Evolutionary conservation across 2,329 filamentous ascomycete genomes (phyloP), one percentile per base, ranked within the genome.

Genomic region (Trichoderma aggressivum): DNA sequence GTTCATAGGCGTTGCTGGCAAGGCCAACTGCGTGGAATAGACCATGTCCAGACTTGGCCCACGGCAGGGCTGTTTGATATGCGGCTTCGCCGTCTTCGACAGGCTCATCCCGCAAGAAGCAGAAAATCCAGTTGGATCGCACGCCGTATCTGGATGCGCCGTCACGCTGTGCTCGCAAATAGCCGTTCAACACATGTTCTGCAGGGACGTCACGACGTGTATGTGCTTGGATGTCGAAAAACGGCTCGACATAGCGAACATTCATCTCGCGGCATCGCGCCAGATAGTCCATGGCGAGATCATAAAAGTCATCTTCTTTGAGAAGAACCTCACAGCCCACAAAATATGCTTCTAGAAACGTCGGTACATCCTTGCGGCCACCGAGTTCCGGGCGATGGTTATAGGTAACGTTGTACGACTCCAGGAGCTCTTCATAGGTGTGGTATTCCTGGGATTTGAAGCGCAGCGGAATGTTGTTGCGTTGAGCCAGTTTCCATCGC

Each of bases 151-250:
- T 86, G 39, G 78, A 78, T 75, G 88, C 83, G 1, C 91, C 91
- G 21, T 87, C 85, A 71, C 81, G 76, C 73, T 89, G 86, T 1
- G 90, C 92, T 1, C 83, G 82, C 1, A 82, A 81, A 76, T 92
- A 89, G 7, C 91, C 92, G 6, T 80, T 78, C 2, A 93, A 84
- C 12, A 94, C 86, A 2, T 87, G 88, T 18, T 84, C 81, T 76
- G 91, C 90, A 2, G 84, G 73, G 4, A 94, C 81, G 86, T 90
- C 90, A n/a, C 91, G 86, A 14, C 81, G 82, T 6, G 88, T 86
- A 79, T 94, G 92, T 1, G 90, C 91, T 79, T 94, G 92, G 1
- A 92, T 92, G 78, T 94, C 92, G 81, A 94, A 94, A 82, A 94
- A 94, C 73, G 94, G 86, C 79, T 94, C 92, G 16, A 90, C 90